Conservation (phyloP, 257 asterid genomes). For the Nicotiana undulata region DNA sequence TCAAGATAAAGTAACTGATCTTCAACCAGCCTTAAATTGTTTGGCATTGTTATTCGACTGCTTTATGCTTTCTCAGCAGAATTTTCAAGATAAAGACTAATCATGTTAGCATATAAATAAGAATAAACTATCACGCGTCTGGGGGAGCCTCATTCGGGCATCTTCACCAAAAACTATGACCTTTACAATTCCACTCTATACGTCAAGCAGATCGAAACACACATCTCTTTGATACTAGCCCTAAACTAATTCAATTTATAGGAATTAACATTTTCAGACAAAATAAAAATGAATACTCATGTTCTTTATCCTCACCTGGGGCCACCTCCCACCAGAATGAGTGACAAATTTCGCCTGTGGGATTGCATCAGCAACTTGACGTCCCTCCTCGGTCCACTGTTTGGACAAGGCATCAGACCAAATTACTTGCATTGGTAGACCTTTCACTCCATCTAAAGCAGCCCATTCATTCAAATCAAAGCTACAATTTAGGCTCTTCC, state of each 20-base stretch:
- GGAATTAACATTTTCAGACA: background rate
- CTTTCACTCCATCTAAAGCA: constrained; percentile 46
- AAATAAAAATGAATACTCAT: background rate
- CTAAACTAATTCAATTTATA: background rate
- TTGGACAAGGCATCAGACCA: constrained; percentile 63
- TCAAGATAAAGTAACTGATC: background rate
- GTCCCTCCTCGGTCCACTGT: constrained; percentile 56
- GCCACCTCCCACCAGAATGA: constrained; percentile 89
- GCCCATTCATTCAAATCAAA: constrained; percentile 81
- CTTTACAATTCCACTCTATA: background rate
- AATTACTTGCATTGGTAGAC: constrained; percentile 53
- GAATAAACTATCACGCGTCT: background rate
- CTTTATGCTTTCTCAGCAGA: background rate
- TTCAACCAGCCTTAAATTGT: background rate
- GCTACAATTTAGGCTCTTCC: constrained; percentile 57
- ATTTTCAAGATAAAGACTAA: background rate
- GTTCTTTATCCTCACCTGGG: constrained; percentile 48
- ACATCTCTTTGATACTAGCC: background rate
- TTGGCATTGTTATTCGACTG: background rate
- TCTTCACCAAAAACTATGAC: background rate
- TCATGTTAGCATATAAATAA: background rate
- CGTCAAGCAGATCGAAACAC: background rate
- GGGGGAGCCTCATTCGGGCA: background rate
- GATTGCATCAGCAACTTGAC: constrained; percentile 40
- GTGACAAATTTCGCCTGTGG: constrained; percentile 44